phyloP scores from a whole-genome alignment of 2,329 filamentous ascomycete genomes.

The Aspergillus pseudoglaucus region DNA sequence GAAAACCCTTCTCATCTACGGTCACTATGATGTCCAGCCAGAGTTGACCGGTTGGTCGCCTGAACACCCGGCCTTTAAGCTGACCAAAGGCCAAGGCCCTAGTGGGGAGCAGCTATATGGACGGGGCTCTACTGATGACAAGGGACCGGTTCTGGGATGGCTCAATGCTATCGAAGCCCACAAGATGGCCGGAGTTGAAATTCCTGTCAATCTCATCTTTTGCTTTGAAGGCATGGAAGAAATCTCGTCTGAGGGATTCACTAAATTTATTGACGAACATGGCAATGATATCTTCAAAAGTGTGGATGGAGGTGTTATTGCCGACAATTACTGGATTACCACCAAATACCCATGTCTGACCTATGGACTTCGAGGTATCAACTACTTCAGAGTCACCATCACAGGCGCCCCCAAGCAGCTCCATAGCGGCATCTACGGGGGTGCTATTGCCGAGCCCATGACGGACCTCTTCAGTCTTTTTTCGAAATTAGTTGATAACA shows the following conservation, averaged over 20 bases:
- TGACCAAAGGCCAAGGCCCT: conserved; percentile 1
- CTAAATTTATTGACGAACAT: conserved; percentile 74
- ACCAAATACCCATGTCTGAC: conserved; percentile 88
- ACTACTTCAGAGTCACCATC: conserved; percentile 80
- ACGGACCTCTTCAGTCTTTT: conserved; percentile 74
- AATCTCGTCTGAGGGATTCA: conserved; percentile 79
- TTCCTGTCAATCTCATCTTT: conserved; percentile 73
- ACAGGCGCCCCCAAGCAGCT: conserved; percentile 76
- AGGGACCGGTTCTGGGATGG: conserved; percentile 4
- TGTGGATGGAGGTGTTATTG: conserved; percentile 84
- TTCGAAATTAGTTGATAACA: conserved; percentile 66
- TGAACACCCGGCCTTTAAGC: neutral
- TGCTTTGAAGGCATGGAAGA: conserved; percentile 96
- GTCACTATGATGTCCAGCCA: conserved; percentile 8
- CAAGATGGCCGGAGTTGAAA: conserved; percentile 1
- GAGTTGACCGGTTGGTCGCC: neutral
- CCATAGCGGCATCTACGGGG: conserved; percentile 83
- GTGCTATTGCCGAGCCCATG: conserved; percentile 86
- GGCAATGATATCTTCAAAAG: conserved; percentile 81
- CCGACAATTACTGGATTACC: conserved; percentile 91
- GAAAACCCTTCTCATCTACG: conserved; percentile 5
- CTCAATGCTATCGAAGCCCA: conserved; percentile 5
- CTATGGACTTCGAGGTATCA: conserved; percentile 82
- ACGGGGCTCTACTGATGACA: conserved; percentile 5
- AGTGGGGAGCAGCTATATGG: conserved; percentile 2